Conservation (phyloP, 768 basidiomycete species). For the Lyophyllum shimeji region DNA sequence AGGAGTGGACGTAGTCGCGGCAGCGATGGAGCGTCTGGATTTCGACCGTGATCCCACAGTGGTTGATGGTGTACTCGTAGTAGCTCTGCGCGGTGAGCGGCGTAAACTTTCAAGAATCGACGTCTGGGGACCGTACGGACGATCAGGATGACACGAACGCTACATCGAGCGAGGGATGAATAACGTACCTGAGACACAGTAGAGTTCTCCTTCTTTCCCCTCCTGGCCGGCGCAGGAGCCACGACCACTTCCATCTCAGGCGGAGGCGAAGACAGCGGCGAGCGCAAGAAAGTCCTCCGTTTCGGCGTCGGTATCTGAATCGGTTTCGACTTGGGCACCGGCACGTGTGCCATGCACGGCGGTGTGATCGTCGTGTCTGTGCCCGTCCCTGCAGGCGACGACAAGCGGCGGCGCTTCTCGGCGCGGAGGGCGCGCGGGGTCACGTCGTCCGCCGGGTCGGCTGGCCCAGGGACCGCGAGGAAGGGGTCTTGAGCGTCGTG, state of each 20-base stretch:
- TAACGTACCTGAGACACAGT: not conserved
- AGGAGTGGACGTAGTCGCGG: not conserved
- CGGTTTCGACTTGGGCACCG: not conserved
- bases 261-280: slow-evolving; percentile 5
- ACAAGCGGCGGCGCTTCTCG: slow-evolving; percentile 13
- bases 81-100: not conserved
- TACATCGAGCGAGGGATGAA: not conserved
- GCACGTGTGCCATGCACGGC: not conserved
- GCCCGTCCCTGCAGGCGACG: not conserved
- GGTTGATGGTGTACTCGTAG: not conserved
- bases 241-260: not conserved
- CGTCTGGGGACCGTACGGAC: not conserved
- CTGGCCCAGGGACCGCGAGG: no score
- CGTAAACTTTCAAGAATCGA: not conserved
- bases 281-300: not conserved
- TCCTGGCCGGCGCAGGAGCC: not conserved
- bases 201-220: slow-evolving; percentile 3
- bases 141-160: not conserved
- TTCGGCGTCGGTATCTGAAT: not conserved
- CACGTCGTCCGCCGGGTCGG: no score
- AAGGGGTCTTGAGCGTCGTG: no score
- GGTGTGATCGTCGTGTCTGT: not conserved
- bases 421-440: slow-evolving; percentile 13
- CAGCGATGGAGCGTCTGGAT: no score
- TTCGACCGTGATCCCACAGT: no score